Base-by-base conservation (phyloP, 352 stramenopile species). In the Globisporangium middletonii region DNA sequence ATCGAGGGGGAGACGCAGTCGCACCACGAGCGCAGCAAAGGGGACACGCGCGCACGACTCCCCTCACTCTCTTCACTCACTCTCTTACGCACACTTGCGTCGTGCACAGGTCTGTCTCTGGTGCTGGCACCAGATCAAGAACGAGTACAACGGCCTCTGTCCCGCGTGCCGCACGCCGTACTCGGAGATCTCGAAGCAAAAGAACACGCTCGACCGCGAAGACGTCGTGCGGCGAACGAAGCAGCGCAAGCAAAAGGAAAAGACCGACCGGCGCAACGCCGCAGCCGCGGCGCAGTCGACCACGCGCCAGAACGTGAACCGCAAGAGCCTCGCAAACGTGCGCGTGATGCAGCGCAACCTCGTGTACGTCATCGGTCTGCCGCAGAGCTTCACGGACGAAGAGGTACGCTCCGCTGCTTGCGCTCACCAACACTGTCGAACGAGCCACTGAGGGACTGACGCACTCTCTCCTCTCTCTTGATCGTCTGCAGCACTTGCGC, bases 51-150 rank as follows among this genome's bases (percentile, higher is more conserved):
- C 41, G 2, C 41, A 5, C 41, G 23, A 23, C n/a, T 19, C 18
- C 18, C 41, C 18, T 45, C 41, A 18, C 41, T 46, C 15, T 23
- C 2, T 15, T 46, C 18, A 8, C 16, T 23, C 16, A 16, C 38
- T 33, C 19, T 49, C 16, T 27, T 3, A n/a, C n/a, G 41, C 41
- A 6, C 30, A 9, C 16, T 58, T 46, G 18, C 16, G 50, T 42
- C 11, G 7, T 47, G 12, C 30, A 9, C 37, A 88, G 81, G 93
- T 99, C 13, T 99, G 97, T 86, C 97, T 99, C 68, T 99, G 97
- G 96, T 99, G 97, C 78, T 99, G 97, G 96, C 95, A 99, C 60
- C 92, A 98, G 61, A 99, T 99, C 70, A 98, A 97, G 77, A 97
- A 99, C 71, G 96, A 98, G 62, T 96, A 99, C 83, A 99, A 98